A percentile compares a stretch with the other conserved stretches of the same genome.
Evolutionary conservation across 2,329 filamentous ascomycete genomes (phyloP).

Genomic region (Colletotrichum salicis): DNA sequence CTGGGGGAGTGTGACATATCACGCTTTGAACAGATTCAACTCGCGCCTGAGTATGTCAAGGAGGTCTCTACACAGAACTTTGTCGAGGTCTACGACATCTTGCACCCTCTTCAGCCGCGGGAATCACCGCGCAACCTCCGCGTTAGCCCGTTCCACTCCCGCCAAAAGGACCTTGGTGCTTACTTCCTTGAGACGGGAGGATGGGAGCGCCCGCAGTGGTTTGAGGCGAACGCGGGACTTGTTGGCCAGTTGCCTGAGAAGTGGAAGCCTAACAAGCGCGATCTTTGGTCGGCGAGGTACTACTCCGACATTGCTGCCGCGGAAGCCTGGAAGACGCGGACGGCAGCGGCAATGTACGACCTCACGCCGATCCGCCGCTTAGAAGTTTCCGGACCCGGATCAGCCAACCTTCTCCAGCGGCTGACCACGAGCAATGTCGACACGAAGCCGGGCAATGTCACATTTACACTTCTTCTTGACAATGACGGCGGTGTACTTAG

Average conservation of each 20-base stretch:
- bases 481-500: constrained; percentile 63
- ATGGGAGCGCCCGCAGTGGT: constrained; percentile 74
- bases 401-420: constrained; percentile 63
- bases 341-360: constrained; percentile 70
- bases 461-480: constrained; percentile 67
- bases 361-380: constrained; percentile 69
- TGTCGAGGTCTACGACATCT: constrained; percentile 72
- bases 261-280: constrained; percentile 66
- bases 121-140: constrained; percentile 68
- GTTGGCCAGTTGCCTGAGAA: constrained; percentile 60
- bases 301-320: constrained; percentile 68
- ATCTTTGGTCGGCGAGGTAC: constrained; percentile 67
- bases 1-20: constrained; percentile 68
- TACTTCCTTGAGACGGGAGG: constrained; percentile 69
- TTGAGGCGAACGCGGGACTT: constrained; percentile 64
- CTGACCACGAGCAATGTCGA: constrained; percentile 62
- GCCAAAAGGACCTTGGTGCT: constrained; percentile 65
- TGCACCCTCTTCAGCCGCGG: constrained; percentile 69
- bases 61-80: constrained; percentile 72
- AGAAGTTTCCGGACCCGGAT: constrained; percentile 67
- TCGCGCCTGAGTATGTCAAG: constrained; percentile 63
- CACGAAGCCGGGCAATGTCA: constrained; percentile 59
- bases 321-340: constrained; percentile 74
- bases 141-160: constrained; percentile 66
- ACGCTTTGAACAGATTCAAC: constrained; percentile 71